Evolutionary conservation across 331 rosid species (phyloP).

Genomic region (Malus hybrid): DNA sequence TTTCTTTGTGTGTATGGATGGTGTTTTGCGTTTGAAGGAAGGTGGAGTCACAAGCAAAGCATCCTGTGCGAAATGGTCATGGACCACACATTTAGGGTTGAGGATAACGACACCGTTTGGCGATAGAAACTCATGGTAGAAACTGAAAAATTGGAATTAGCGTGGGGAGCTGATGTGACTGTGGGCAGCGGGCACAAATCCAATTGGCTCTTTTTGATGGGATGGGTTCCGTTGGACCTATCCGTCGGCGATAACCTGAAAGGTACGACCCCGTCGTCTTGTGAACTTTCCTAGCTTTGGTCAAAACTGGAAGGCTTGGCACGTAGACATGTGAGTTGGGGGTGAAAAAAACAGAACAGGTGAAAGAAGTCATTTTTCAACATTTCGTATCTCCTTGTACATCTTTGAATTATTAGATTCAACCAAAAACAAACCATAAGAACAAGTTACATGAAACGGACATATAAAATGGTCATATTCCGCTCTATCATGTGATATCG

Average conservation of each 20-base stretch:
- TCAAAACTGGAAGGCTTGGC: background rate
- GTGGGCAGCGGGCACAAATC: constrained; percentile 18
- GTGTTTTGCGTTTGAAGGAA: background rate
- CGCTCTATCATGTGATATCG: too few species aligned
- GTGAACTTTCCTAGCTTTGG: background rate
- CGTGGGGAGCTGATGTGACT: constrained; percentile 2
- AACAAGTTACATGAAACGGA: too few species aligned
- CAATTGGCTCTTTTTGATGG: background rate
- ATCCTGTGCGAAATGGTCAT: background rate
- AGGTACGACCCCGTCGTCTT: constrained; percentile 4
- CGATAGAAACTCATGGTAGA: background rate
- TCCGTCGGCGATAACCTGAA: background rate
- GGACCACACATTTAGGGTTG: background rate
- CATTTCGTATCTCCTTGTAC: too few species aligned
- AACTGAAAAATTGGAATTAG: background rate
- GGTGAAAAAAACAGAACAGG: background rate
- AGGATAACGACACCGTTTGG: background rate
- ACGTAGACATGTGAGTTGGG: background rate
- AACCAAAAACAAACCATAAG: too few species aligned
- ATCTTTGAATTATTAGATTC: too few species aligned
- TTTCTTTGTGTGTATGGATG: background rate
- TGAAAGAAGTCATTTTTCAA: too few species aligned
- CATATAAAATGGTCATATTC: too few species aligned
- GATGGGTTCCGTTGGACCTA: constrained; percentile 16
- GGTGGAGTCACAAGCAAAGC: background rate